Conservation (phyloP, 2,329 filamentous ascomycete species). For the Aschersonia sp. region DNA sequence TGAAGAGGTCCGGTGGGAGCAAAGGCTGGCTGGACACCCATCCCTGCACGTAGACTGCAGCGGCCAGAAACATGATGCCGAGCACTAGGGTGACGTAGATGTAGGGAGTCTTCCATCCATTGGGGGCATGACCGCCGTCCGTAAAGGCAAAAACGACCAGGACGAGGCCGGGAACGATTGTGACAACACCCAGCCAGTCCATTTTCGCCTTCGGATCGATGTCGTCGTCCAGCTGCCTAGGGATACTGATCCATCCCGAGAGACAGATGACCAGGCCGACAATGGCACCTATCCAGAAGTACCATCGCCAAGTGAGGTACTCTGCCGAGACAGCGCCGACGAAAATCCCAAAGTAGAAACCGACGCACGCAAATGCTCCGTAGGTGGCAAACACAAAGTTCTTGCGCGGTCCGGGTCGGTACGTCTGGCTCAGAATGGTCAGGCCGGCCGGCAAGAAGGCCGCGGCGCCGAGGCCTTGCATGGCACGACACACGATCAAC, state of each 20-base stretch:
- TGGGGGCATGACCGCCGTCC: constrained; percentile 51
- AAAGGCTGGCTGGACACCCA: constrained; percentile 55
- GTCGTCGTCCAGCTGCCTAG: constrained; percentile 15
- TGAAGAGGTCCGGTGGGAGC: constrained; percentile 55
- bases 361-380: constrained; percentile 41
- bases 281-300: constrained; percentile 49
- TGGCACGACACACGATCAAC: constrained; percentile 58
- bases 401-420: constrained; percentile 57
- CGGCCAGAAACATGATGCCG: constrained; percentile 43
- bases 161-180: constrained; percentile 50
- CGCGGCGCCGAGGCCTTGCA: constrained; percentile 60
- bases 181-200: constrained; percentile 52
- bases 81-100: constrained; percentile 50
- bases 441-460: constrained; percentile 55
- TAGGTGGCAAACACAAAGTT: constrained; percentile 51
- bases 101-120: constrained; percentile 61
- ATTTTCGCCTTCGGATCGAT: constrained; percentile 26
- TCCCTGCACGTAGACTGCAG: constrained; percentile 56
- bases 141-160: constrained; percentile 65
- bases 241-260: constrained; percentile 26
- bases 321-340: constrained; percentile 49
- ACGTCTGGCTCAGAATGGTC: constrained; percentile 54
- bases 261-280: constrained; percentile 29
- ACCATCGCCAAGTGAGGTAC: constrained; percentile 51
- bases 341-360: constrained; percentile 53